Evolutionary conservation across 2,329 filamentous ascomycete species (phyloP), one percentile per base, ranked within the genome.

Genomic region (Tolypocladium ovalisporum): DNA sequence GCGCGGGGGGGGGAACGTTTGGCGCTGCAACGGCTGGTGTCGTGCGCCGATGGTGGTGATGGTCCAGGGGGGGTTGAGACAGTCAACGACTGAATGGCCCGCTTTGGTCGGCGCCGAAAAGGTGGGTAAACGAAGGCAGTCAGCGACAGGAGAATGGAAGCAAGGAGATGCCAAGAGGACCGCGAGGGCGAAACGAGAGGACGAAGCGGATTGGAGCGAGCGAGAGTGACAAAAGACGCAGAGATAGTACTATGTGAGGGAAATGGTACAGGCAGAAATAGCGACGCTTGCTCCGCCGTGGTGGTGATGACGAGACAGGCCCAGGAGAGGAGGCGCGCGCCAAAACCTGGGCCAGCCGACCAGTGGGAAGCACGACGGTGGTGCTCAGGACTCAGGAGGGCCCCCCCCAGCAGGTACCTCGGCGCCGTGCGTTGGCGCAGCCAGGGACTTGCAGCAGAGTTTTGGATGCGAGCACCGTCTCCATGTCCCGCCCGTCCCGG

Each of bases 271-370:
- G 13, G 27, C 3, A 49, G 13, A 19, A 39, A 32, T 13, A 22
- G 29, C 40, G 24, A 24, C 44, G 44, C 13, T 47, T 27, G 42
- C 42, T 47, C 47, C 8, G 27, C 17, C 27, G 17, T 19, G 47
- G 47, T 51, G 47, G 29, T 49, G 44, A 49, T 51, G 47, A 51
- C 29, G 47, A 22, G 47, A 34, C 29, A 32, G 44, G 27, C 10
- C 15, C 19, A 51, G 44, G 44, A 51, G 47, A 34, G 29, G 47
- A 51, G 47, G 39, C 44, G 56, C 56, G 56, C 53, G 19, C 53
- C 56, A 57, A 57, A 55, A 32, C n/a, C 56, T 47, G 53, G 56
- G 47, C 56, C 47, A 22, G 9, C 27, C 44, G 44, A 51, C 44
- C 27, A 49, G 44, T 49, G 44, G 44, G 27, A 49, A 32, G 42